phyloP scores from a whole-genome alignment of 2,329 filamentous ascomycete species.

The Emmonsia crescens region DNA sequence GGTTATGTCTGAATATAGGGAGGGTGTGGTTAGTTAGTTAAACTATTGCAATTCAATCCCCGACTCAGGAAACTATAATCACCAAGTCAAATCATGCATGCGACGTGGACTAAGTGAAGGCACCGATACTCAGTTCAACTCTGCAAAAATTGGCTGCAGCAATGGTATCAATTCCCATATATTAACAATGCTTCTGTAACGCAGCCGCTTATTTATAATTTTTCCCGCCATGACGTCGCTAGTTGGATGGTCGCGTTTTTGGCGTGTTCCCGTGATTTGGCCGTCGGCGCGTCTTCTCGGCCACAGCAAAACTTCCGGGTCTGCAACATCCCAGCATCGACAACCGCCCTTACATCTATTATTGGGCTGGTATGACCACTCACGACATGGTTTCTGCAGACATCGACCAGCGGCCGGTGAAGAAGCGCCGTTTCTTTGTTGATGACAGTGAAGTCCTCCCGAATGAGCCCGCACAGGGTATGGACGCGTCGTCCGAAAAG shows the following conservation, averaged over 20 bases:
- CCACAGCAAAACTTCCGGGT: neutral
- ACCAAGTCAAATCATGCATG: neutral
- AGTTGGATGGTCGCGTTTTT: neutral
- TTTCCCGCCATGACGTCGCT: conserved; percentile 5
- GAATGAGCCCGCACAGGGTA: neutral
- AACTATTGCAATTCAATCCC: neutral
- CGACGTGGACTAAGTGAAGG: neutral
- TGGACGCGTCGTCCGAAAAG: conserved; percentile 6
- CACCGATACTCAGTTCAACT: neutral
- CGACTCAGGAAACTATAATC: neutral
- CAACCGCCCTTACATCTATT: neutral
- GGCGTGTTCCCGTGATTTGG: conserved; percentile 6
- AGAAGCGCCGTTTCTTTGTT: conserved; percentile 54
- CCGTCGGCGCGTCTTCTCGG: conserved; percentile 4
- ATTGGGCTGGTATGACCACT: neutral
- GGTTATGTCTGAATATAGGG: neutral
- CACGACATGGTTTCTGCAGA: conserved; percentile 28
- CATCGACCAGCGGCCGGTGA: conserved; percentile 44
- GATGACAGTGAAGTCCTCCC: conserved; percentile 22
- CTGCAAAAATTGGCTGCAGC: neutral
- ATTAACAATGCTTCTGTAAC: neutral
- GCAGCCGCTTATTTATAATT: neutral
- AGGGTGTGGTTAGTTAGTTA: neutral
- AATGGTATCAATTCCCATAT: neutral
- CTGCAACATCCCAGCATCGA: neutral